phyloP scores from a whole-genome alignment of 1,284 basidiomycete genomes.

The Trametes hirsuta region DNA sequence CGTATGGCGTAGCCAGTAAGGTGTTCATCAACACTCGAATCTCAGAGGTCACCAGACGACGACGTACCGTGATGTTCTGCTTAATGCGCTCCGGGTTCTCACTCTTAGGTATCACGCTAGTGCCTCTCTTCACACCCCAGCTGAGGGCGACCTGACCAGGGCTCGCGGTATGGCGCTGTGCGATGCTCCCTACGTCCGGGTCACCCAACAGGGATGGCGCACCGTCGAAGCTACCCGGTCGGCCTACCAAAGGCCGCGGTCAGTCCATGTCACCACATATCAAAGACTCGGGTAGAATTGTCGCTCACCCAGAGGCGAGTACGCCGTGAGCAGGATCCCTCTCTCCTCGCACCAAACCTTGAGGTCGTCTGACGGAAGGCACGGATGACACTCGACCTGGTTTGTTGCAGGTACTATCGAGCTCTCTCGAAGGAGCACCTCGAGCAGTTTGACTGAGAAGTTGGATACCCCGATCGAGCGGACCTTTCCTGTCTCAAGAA shows the following conservation, averaged over 20 bases:
- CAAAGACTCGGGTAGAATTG: conserved; percentile 56
- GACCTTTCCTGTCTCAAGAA: conserved; percentile 56
- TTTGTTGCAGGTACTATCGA: conserved; percentile 60
- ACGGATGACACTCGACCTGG: conserved; percentile 67
- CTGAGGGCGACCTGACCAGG: conserved; percentile 57
- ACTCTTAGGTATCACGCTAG: conserved; percentile 52
- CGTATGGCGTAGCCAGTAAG: neutral
- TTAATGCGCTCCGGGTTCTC: conserved; percentile 49
- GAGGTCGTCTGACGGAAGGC: conserved; percentile 57
- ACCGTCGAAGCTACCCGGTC: conserved; percentile 23
- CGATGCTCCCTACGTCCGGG: conserved; percentile 46
- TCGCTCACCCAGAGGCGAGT: conserved; percentile 61
- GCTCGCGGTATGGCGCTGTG: conserved; percentile 46
- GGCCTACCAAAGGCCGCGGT: conserved; percentile 9
- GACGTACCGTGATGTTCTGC: conserved; percentile 47
- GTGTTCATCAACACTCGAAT: neutral
- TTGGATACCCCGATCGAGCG: conserved; percentile 71
- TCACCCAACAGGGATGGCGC: conserved; percentile 32
- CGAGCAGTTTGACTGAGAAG: conserved; percentile 61
- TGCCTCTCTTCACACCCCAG: conserved; percentile 52
- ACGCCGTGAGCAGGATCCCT: conserved; percentile 69
- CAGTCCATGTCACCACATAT: neutral
- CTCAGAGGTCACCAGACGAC: neutral
- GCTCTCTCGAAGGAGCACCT: conserved; percentile 43
- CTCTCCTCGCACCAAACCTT: conserved; percentile 57